Conservation (phyloP, 768 basidiomycete species). For the Leccinum truebloodii region DNA sequence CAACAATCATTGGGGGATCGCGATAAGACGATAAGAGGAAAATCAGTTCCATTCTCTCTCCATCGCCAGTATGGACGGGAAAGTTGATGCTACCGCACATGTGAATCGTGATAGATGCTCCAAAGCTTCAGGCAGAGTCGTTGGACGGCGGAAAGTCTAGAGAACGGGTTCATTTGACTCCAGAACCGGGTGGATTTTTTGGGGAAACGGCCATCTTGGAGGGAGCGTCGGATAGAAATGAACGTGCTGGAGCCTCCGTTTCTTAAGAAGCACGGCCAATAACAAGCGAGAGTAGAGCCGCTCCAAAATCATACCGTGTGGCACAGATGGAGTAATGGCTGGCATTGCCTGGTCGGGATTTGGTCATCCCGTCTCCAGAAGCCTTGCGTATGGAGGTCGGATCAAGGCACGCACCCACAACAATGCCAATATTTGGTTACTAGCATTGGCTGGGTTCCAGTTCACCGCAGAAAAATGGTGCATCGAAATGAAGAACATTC, state of each 20-base stretch:
- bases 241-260: background rate
- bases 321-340: background rate
- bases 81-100: background rate
- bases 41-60: background rate
- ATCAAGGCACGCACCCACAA: background rate
- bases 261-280: background rate
- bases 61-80: background rate
- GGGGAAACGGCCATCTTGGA: background rate
- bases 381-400: slow-evolving; percentile 5
- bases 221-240: background rate
- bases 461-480: slow-evolving; percentile 1
- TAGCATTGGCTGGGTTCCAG: background rate
- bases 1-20: background rate
- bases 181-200: background rate
- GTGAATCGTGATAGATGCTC: background rate
- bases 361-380: background rate
- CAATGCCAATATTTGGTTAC: background rate
- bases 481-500: background rate
- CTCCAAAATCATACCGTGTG: background rate
- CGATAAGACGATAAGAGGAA: background rate
- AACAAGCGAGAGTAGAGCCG: background rate
- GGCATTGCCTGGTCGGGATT: background rate
- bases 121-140: background rate
- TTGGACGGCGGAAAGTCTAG: background rate
- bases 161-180: background rate